A percentile compares a stretch with the other conserved stretches of the same genome.
Evolutionary conservation across 2,329 filamentous ascomycete genomes (phyloP).

Genomic region (Sarocladiaceae sp.): DNA sequence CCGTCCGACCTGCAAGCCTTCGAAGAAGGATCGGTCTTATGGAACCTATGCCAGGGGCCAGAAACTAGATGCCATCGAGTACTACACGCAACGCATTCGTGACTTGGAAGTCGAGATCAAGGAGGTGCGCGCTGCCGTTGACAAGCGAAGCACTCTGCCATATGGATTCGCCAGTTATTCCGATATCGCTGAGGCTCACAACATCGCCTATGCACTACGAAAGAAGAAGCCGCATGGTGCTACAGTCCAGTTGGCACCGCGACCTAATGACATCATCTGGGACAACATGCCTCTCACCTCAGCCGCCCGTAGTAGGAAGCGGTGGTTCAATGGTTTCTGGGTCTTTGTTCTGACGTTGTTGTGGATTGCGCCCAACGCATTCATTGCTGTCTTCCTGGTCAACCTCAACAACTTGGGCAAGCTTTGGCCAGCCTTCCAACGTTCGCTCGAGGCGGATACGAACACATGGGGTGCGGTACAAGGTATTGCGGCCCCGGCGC

Average conservation of each 20-base stretch:
- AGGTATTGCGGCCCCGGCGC: constrained; percentile 80
- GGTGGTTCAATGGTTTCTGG: constrained; percentile 79
- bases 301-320: constrained; percentile 61
- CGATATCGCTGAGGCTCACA: constrained; percentile 79
- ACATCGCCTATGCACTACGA: constrained; percentile 73
- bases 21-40: constrained; percentile 69
- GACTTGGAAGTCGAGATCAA: constrained; percentile 78
- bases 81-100: constrained; percentile 78
- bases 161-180: constrained; percentile 96
- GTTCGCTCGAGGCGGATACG: constrained; percentile 54
- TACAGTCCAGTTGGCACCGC: constrained; percentile 71
- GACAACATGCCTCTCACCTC: constrained; percentile 76
- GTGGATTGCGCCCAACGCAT: constrained; percentile 87
- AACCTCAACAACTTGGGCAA: constrained; percentile 74
- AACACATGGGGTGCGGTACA: constrained; percentile 81
- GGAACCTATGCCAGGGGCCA: constrained; percentile 57
- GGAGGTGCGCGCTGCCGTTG: constrained; percentile 72
- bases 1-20: constrained; percentile 72
- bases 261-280: constrained; percentile 92
- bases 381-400: constrained; percentile 90
- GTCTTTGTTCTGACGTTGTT: constrained; percentile 71
- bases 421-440: constrained; percentile 72
- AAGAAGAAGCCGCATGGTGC: constrained; percentile 76
- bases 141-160: constrained; percentile 79
- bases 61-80: constrained; percentile 91